Base-by-base conservation (phyloP, 2,329 filamentous ascomycete genomes). In the Aspergillus sp. region DNA sequence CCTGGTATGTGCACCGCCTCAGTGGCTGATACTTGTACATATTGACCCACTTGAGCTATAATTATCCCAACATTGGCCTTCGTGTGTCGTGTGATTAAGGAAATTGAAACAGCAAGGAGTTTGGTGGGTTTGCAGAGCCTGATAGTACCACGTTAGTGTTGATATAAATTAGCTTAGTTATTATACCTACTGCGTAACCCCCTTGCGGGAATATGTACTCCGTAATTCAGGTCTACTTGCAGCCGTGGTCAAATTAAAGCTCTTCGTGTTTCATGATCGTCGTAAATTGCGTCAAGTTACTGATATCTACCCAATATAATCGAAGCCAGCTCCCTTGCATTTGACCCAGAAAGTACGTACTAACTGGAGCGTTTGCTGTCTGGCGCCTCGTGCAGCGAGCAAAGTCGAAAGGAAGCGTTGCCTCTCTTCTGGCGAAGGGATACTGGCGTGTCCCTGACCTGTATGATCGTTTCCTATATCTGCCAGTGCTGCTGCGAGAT, bases 311-410 rank as follows among this genome's bases (percentile, higher is more conserved):
- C 69, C 64, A 48, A 68, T 64, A 65, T 77, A 77, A 53, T 73
- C 73, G 62, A 76, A 77, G 7, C 70, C 70, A 53, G 71, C 68
- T 2, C 77, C 77, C 20, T 75, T 72, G 59, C 76, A 79, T 54
- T 73, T 72, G 20, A 79, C 60, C 77, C 77, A 80, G 56, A 79
- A 78, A 2, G 72, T 63, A 30, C 71, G 74, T 17, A 75, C 72
- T 56, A 77, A 58, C 36, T 76, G 69, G 51, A 70, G 66, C 5
- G 77, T 78, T 34, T 70, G 71, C 45, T 71, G 51, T 53, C 63
- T 66, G 22, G 68, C 68, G 41, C 76, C 76, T 52, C 77, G 66
- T 24, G 76, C 70, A 42, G 68, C 65, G 20, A 75, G 61, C 4
- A 79, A 62, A 20, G 74, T 73, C 4, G 73, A 69, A 50, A 79